A percentile compares a stretch with the other conserved stretches of the same genome.
phyloP scores from a whole-genome alignment of 331 rosid genomes.

The Malus hybrid region DNA sequence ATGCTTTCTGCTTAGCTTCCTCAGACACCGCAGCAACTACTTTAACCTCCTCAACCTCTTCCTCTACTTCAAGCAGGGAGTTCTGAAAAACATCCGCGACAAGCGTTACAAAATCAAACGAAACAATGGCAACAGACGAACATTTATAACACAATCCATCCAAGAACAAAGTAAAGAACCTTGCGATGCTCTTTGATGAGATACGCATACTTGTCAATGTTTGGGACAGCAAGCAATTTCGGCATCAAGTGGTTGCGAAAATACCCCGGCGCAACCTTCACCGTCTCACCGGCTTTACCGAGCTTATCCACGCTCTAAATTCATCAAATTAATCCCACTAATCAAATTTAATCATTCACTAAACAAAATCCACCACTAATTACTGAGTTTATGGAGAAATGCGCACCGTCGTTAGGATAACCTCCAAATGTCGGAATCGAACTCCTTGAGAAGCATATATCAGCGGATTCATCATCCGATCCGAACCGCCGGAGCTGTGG shows the following conservation, averaged over 20 bases:
- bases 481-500: slow-evolving; percentile 31
- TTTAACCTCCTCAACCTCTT: slow-evolving; percentile 35
- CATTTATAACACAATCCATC: neutral
- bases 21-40: slow-evolving; percentile 26
- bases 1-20: slow-evolving; percentile 56
- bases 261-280: slow-evolving; percentile 89
- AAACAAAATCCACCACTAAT: neutral
- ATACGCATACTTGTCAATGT: slow-evolving; percentile 78
- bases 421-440: slow-evolving; percentile 69
- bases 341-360: neutral
- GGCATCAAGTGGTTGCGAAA: slow-evolving; percentile 97
- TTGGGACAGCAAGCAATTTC: slow-evolving; percentile 86
- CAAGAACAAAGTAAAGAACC: slow-evolving; percentile 22
- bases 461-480: slow-evolving; percentile 50
- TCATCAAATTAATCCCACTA: neutral
- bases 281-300: slow-evolving; percentile 82
- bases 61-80: slow-evolving; percentile 33
- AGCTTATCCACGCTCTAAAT: slow-evolving; percentile 65
- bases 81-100: slow-evolving; percentile 16
- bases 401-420: slow-evolving; percentile 70
- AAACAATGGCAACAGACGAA: neutral
- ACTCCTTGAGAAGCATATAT: slow-evolving; percentile 67
- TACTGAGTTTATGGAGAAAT: neutral
- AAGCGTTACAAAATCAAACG: neutral
- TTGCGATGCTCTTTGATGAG: slow-evolving; percentile 70